phyloP scores from a whole-genome alignment of 2,329 filamentous ascomycete species.

The Calonectria henricotiae region DNA sequence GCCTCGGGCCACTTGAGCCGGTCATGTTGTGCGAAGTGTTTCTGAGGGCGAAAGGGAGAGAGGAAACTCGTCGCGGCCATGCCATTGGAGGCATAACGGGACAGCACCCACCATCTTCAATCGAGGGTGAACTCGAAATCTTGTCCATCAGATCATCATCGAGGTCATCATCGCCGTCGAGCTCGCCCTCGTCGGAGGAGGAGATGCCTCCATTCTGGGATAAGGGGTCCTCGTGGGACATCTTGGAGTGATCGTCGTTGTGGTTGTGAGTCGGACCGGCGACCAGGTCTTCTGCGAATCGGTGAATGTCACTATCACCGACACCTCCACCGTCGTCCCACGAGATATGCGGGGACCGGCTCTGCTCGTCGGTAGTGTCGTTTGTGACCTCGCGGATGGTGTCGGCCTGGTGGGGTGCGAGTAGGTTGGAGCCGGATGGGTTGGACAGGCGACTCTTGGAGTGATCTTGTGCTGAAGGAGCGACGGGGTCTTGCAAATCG shows the following conservation, averaged over 20 bases:
- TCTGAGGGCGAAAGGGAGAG: slow-evolving; percentile 57
- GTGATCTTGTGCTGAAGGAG: slow-evolving; percentile 90
- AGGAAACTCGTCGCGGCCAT: slow-evolving; percentile 65
- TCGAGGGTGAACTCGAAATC: slow-evolving; percentile 98
- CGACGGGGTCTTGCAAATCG: slow-evolving; percentile 89
- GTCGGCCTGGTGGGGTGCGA: slow-evolving; percentile 88
- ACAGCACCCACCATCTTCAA: slow-evolving; percentile 95
- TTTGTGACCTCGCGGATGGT: slow-evolving; percentile 86
- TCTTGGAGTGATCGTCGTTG: slow-evolving; percentile 49
- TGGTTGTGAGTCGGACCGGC: slow-evolving; percentile 58
- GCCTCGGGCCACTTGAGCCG: slow-evolving; percentile 48
- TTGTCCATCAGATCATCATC: slow-evolving; percentile 98
- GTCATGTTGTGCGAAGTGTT: slow-evolving; percentile 53
- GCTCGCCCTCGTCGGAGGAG: slow-evolving; percentile 74
- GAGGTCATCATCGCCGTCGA: slow-evolving; percentile 80
- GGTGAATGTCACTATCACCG: slow-evolving; percentile 63
- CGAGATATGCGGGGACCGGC: slow-evolving; percentile 75
- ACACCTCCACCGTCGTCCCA: slow-evolving; percentile 59
- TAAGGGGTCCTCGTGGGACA: slow-evolving; percentile 71
- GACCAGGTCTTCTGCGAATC: slow-evolving; percentile 64
- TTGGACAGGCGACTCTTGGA: slow-evolving; percentile 57
- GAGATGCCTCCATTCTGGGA: slow-evolving; percentile 74
- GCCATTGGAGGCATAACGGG: slow-evolving; percentile 56
- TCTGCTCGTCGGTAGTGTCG: slow-evolving; percentile 82
- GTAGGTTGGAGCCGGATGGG: slow-evolving; percentile 64